phyloP scores from a whole-genome alignment of 2,329 filamentous ascomycete genomes.

The Epichloe scottii region DNA sequence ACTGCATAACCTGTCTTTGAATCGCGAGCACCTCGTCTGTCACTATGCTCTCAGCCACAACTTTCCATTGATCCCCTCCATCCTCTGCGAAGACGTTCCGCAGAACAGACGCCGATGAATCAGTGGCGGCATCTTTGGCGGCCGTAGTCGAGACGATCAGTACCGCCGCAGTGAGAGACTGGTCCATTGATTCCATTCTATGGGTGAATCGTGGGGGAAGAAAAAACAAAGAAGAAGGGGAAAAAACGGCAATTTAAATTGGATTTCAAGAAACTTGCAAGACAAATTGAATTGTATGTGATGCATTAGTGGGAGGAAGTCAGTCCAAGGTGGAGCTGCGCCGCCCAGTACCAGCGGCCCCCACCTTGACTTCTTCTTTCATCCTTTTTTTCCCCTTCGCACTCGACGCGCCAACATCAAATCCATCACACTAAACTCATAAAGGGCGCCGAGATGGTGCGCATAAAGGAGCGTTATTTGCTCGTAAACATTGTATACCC shows the following conservation, averaged over 20 bases:
- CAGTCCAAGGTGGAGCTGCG: too few relatives aligned
- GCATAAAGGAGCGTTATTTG: conserved; percentile 90
- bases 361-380: not conserved
- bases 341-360: too few relatives aligned
- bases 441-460: conserved; percentile 55
- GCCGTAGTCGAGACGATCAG: conserved; percentile 89
- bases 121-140: conserved; percentile 62
- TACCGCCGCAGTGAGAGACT: conserved; percentile 57
- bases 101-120: conserved; percentile 57
- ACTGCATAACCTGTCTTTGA: conserved; percentile 56
- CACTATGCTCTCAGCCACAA: conserved; percentile 61
- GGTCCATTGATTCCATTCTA: conserved; percentile 14
- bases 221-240: too few relatives aligned
- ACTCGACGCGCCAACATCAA: not conserved
- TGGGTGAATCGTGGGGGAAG: not conserved
- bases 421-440: not conserved
- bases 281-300: too few relatives aligned
- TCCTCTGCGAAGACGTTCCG: conserved; percentile 55
- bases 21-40: conserved; percentile 65
- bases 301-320: too few relatives aligned
- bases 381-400: not conserved
- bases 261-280: too few relatives aligned
- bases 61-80: conserved; percentile 58
- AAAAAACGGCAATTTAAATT: too few relatives aligned
- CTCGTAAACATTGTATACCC: conserved; percentile 92